Conservation (phyloP, 371 early-diverging fungal genomes). For the Funneliformis caledonium region DNA sequence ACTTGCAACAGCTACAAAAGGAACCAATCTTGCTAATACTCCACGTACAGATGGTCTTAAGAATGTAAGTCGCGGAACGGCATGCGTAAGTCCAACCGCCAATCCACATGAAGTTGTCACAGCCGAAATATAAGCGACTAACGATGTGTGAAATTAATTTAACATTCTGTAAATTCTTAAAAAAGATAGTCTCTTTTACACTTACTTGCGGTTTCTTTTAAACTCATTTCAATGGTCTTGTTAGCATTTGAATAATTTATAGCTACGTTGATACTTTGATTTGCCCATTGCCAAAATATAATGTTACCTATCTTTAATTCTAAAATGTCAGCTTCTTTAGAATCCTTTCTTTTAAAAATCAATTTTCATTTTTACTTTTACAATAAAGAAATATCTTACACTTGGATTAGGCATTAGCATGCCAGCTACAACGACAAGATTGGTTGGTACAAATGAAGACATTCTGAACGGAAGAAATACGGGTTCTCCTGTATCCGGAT, state of each 20-base stretch:
- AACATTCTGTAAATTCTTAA: not conserved
- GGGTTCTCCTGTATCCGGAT: conserved; percentile 83
- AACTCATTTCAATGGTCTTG: conserved; percentile 77
- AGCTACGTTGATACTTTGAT: conserved; percentile 84
- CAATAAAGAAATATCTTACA: conserved; percentile 47
- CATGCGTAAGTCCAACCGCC: conserved; percentile 72
- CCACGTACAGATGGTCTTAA: conserved; percentile 53
- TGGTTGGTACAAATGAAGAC: conserved; percentile 85
- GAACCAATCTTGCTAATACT: conserved; percentile 66
- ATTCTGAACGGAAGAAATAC: conserved; percentile 84
- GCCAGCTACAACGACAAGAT: conserved; percentile 78
- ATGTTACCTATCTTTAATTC: conserved; percentile 61
- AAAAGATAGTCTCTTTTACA: not conserved
- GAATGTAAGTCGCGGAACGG: conserved; percentile 56
- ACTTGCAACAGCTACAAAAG: conserved; percentile 81
- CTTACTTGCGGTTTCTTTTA: conserved; percentile 73
- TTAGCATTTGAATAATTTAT: conserved; percentile 88
- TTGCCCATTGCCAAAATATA: conserved; percentile 86
- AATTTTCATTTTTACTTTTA: not conserved
- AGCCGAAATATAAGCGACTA: conserved; percentile 76
- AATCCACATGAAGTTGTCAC: conserved; percentile 77
- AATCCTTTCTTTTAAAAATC: not conserved
- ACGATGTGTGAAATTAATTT: not conserved
- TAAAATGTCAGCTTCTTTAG: not conserved
- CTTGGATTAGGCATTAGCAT: conserved; percentile 85